phyloP scores from a whole-genome alignment of 1,284 basidiomycete species.

The Apiotrichum veenhuisii region DNA sequence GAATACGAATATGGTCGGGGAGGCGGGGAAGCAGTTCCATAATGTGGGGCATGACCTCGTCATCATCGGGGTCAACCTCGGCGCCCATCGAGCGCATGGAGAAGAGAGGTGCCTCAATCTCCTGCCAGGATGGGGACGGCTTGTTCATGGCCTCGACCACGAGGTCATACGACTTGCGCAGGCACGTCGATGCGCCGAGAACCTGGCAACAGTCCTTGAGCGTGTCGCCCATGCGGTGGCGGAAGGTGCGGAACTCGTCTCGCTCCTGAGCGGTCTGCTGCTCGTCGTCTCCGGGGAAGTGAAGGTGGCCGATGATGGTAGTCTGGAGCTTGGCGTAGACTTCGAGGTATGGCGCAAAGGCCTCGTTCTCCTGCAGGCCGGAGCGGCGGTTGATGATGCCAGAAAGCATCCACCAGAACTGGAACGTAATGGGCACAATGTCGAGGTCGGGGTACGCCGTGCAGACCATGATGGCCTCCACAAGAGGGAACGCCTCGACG shows the following conservation, averaged over 20 bases:
- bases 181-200: conserved; percentile 79
- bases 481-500: conserved; percentile 85
- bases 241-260: conserved; percentile 90
- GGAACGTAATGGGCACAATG: conserved; percentile 95
- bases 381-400: conserved; percentile 61
- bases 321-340: conserved; percentile 80
- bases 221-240: conserved; percentile 98
- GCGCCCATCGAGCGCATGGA: conserved; percentile 98
- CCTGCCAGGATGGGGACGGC: conserved; percentile 72
- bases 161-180: conserved; percentile 74
- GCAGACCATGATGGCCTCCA: conserved; percentile 91
- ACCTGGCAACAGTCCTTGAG: conserved; percentile 98
- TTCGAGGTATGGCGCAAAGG: conserved; percentile 58
- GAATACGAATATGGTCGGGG: conserved; percentile 84
- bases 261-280: conserved; percentile 74
- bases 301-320: conserved; percentile 85
- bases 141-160: conserved; percentile 65
- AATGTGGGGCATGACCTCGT: conserved; percentile 84
- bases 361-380: conserved; percentile 23
- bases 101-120: conserved; percentile 95
- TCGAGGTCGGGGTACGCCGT: conserved; percentile 91
- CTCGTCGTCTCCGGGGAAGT: conserved; percentile 81
- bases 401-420: conserved; percentile 94
- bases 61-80: conserved; percentile 78
- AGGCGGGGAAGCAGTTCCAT: conserved; percentile 91